A percentile compares a stretch with the other conserved stretches of the same genome.
Conservation (phyloP, 805 yeast genomes). For the Ogataea philodendri region DNA sequence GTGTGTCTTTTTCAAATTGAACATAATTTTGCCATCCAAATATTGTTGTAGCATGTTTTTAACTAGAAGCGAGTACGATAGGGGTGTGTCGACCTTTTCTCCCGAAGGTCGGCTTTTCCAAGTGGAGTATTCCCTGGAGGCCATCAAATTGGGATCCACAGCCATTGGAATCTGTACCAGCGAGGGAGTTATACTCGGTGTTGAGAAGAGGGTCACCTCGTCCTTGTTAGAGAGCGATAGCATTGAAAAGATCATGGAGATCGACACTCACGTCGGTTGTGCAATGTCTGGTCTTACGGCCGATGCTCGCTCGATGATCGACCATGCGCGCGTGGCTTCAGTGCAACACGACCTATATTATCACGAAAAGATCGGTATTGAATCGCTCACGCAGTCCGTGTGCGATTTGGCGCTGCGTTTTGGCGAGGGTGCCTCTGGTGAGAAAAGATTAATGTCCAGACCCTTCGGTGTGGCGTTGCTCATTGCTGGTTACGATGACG, state of each 20-base stretch:
- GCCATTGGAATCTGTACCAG: slow-evolving; percentile 96
- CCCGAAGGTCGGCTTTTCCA: slow-evolving; percentile 99
- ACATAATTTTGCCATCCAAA: slow-evolving; percentile 12
- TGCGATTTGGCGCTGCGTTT: slow-evolving; percentile 95
- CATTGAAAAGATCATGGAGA: slow-evolving; percentile 93
- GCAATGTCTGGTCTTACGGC: slow-evolving; percentile 99
- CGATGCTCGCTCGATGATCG: slow-evolving; percentile 97
- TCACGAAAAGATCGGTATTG: slow-evolving; percentile 90
- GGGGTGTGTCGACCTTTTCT: slow-evolving; percentile 97
- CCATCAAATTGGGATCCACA: slow-evolving; percentile 95
- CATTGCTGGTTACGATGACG: slow-evolving; percentile 91
- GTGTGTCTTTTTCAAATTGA: slow-evolving; percentile 5
- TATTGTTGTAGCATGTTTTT: slow-evolving; percentile 67
- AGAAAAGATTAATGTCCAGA: slow-evolving; percentile 92
- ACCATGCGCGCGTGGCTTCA: slow-evolving; percentile 90
- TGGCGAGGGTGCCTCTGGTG: slow-evolving; percentile 97
- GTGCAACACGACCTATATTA: slow-evolving; percentile 87
- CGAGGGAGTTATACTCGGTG: slow-evolving; percentile 95
- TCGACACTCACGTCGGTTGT: slow-evolving; percentile 92
- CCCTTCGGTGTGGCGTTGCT: slow-evolving; percentile 98
- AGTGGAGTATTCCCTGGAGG: slow-evolving; percentile 96
- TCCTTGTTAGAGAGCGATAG: slow-evolving; percentile 86
- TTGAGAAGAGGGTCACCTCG: slow-evolving; percentile 95
- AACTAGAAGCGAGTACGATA: slow-evolving; percentile 98
- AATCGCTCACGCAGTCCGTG: slow-evolving; percentile 91